A percentile compares a stretch with the other conserved stretches of the same genome.
These are phyloP conservation scores for Candida incommunis DNA, from an alignment of 805 yeast species.

Conservation along the genomic window DNA sequence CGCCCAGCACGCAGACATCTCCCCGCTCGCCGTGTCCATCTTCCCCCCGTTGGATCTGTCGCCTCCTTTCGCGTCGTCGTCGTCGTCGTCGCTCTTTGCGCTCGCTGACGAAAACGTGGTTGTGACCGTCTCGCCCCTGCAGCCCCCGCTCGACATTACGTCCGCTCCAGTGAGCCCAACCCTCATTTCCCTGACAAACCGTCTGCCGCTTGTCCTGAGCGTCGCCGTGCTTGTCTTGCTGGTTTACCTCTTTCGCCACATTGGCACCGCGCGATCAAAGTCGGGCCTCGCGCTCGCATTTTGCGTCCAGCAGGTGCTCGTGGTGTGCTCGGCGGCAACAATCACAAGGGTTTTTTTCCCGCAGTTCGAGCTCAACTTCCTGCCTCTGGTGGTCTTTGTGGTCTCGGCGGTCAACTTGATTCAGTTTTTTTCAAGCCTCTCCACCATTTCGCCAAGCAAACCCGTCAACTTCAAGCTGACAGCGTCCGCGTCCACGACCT, in stretches of 20 bases:
- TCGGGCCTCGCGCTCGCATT: constrained; percentile 32
- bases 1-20: no score
- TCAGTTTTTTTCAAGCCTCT: constrained; percentile 28
- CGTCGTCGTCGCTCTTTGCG: no score
- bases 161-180: background rate
- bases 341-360: constrained; percentile 26
- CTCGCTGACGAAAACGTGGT: background rate
- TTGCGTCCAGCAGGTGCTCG: constrained; percentile 25
- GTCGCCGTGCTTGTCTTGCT: background rate
- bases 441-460: constrained; percentile 29
- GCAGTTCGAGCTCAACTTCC: constrained; percentile 20
- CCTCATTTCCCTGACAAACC: background rate
- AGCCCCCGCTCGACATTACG: background rate
- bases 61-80: background rate
- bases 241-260: constrained; percentile 8
- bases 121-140: background rate
- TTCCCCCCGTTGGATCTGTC: background rate
- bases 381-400: constrained; percentile 29
- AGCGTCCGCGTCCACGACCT: constrained; percentile 22
- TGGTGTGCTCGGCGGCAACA: constrained; percentile 31
- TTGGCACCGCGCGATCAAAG: constrained; percentile 32
- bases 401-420: constrained; percentile 36
- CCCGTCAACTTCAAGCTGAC: constrained; percentile 26
- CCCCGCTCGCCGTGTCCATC: background rate
- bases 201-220: background rate